Percentiles rank a stretch among this genome's conserved stretches.
These are phyloP conservation scores for Arctostaphylos glauca DNA, from an alignment of 148 eudicot genomes.

Conservation along the genomic window DNA sequence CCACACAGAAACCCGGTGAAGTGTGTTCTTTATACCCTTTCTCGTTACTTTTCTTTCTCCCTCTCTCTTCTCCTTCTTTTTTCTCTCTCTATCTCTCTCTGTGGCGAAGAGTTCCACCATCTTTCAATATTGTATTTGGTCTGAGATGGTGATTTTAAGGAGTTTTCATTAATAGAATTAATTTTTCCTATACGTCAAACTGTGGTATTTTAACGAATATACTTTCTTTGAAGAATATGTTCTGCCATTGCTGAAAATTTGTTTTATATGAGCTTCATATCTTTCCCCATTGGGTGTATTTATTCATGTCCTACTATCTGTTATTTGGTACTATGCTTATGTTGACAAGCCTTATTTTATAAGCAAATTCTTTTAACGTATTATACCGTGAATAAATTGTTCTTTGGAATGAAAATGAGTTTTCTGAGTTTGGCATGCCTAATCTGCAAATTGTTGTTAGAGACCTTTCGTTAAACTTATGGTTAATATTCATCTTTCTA, in stretches of 20 bases:
- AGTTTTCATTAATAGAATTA: background rate
- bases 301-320: background rate
- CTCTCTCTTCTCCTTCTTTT: background rate
- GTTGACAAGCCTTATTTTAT: background rate
- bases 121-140: conserved; percentile 34
- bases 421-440: no score
- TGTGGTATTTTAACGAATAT: background rate
- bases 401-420: background rate
- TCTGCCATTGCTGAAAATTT: background rate
- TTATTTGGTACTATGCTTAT: background rate
- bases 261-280: background rate
- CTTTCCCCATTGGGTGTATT: background rate
- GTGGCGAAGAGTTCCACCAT: background rate
- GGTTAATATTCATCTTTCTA: background rate
- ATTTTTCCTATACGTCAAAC: background rate
- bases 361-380: background rate
- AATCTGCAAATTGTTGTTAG: conserved; percentile 11
- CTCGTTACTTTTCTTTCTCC: background rate
- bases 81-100: background rate
- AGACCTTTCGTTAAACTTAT: background rate
- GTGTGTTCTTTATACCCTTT: conserved; percentile 39
- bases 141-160: background rate
- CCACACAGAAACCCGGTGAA: conserved; percentile 46
- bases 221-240: background rate
- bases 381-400: background rate